Conservation (phyloP, 371 early-diverging fungal genomes). For the Actinomucor elegans region DNA sequence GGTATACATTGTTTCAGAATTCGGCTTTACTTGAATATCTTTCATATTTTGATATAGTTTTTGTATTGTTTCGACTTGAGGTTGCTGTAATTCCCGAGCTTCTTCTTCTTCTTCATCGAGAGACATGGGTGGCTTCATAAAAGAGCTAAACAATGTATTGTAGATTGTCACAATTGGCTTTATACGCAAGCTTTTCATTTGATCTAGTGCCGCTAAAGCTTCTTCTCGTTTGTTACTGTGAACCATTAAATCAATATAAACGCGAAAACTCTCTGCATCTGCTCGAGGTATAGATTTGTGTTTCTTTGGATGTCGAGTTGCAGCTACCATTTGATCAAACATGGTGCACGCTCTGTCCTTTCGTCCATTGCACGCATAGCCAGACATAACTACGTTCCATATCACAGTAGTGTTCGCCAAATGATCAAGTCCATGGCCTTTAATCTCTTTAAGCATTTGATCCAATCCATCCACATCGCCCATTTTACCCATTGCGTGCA, state of each 20-base stretch:
- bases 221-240: constrained; percentile 14
- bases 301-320: not conserved
- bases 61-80: constrained; percentile 5
- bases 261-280: constrained; percentile 37
- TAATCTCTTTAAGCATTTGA: constrained; percentile 26
- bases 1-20: constrained; percentile 49
- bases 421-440: constrained; percentile 3
- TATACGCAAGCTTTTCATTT: constrained; percentile 20
- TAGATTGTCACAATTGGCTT: constrained; percentile 35
- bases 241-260: constrained; percentile 34
- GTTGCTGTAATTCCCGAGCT: not conserved
- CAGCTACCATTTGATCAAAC: constrained; percentile 27
- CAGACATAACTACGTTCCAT: constrained; percentile 42
- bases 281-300: constrained; percentile 34
- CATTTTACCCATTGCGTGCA: constrained; percentile 34
- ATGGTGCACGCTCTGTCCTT: constrained; percentile 26
- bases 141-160: constrained; percentile 34
- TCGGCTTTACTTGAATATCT: constrained; percentile 30
- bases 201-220: constrained; percentile 19
- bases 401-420: constrained; percentile 18
- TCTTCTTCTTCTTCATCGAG: not conserved
- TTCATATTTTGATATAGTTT: constrained; percentile 32
- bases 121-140: constrained; percentile 12
- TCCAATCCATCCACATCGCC: constrained; percentile 41
- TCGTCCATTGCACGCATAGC: constrained; percentile 28